Conservation (phyloP, 2,329 filamentous ascomycete genomes). For the Fusarium transvaalense region DNA sequence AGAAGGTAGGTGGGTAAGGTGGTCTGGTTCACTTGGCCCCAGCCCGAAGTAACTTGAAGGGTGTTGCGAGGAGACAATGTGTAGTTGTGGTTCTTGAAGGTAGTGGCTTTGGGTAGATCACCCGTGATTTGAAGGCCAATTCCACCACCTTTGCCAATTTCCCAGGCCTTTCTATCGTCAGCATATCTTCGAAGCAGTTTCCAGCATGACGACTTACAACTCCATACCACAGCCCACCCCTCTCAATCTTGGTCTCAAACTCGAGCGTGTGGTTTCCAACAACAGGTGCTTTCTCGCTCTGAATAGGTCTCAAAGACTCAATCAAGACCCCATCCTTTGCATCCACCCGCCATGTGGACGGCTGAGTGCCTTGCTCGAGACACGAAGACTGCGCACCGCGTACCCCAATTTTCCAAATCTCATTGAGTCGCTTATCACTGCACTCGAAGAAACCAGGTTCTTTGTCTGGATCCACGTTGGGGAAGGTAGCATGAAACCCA, state of each 20-base stretch:
- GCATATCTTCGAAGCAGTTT: background rate
- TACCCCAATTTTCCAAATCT: slow-evolving; percentile 10
- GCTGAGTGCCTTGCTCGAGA: background rate
- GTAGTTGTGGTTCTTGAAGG: slow-evolving; percentile 11
- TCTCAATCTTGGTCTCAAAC: slow-evolving; percentile 7
- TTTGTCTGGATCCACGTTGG: background rate
- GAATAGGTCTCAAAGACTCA: slow-evolving; percentile 3
- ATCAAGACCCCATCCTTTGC: slow-evolving; percentile 1
- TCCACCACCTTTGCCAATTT: background rate
- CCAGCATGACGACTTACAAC: background rate
- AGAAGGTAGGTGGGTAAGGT: slow-evolving; percentile 15
- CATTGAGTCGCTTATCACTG: slow-evolving; percentile 6
- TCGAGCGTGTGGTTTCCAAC: slow-evolving; percentile 13
- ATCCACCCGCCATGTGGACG: slow-evolving; percentile 10
- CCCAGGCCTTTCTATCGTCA: background rate
- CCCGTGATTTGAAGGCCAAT: slow-evolving; percentile 13
- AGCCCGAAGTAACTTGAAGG: background rate
- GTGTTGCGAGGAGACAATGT: slow-evolving; percentile 8
- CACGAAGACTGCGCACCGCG: background rate
- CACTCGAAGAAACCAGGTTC: slow-evolving; percentile 8
- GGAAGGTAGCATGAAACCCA: background rate
- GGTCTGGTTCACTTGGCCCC: slow-evolving; percentile 17
- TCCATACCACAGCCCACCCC: slow-evolving; percentile 16
- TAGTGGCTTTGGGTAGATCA: background rate
- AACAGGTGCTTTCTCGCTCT: slow-evolving; percentile 1